Evolutionary conservation across 1,284 basidiomycete species (phyloP), one percentile per base, ranked within the genome.

Genomic region (Irpex sp.): DNA sequence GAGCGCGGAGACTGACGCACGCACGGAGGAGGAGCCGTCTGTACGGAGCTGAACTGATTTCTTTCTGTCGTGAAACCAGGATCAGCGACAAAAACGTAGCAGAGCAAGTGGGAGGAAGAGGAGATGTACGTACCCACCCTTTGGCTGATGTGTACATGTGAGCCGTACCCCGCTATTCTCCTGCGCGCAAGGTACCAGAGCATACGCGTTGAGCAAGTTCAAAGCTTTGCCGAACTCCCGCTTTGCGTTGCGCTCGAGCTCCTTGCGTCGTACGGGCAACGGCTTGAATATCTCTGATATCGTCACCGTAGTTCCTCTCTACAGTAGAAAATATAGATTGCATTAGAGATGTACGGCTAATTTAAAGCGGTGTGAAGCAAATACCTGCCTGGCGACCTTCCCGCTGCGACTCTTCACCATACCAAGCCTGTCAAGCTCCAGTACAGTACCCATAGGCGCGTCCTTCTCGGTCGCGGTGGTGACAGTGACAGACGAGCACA

Each of bases 191-290:
- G 94, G 93, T 0, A 96, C 90, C 5, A 99, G 82, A 0, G 96
- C 96, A 74, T 99, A 99, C 0, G 94, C 94, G 61, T 90, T 90
- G 49, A 99, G 76, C 7, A 98, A 79, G 7, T 84, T 82, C 44
- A 98, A 77, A 0, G 93, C 91, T 71, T 97, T 97, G 3, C 86
- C 86, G 72, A 92, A 97, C 71, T 99, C 96, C 51, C 96, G 87
- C 74, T 97, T 98, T 4, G 85, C 81, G 67, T 97, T 96, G 63
- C 93, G 85, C 71, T 96, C 90, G 56, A 98, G 85, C 72, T 98
- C 97, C 72, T 96, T 96, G 5, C 95, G 82, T 2, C 97, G 85
- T 2, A 99, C 97, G 0, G 97, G 95, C 0, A 98, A 82, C 0
- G 90, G 83, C 7, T 81, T 77, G 77, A 99, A 98, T 3, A 98